A percentile compares a stretch with the other conserved stretches of the same genome.
phyloP scores from a whole-genome alignment of 2,329 filamentous ascomycete genomes.

The Fusarium aywerte region DNA sequence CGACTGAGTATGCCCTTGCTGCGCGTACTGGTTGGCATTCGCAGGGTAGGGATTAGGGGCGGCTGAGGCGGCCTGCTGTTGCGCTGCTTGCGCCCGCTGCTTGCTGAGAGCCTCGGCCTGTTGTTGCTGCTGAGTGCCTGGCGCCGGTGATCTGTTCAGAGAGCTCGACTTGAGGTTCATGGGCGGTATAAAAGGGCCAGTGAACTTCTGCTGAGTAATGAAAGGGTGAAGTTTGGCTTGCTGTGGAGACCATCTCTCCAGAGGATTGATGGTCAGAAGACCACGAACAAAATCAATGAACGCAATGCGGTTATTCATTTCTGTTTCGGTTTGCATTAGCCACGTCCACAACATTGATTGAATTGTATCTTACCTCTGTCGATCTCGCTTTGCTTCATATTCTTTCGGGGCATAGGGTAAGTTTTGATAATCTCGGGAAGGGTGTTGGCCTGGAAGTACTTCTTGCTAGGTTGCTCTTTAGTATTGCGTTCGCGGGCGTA shows the following conservation, averaged over 20 bases:
- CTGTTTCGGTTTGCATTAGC: constrained; percentile 59
- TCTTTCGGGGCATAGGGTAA: constrained; percentile 98
- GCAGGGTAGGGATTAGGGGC: constrained; percentile 73
- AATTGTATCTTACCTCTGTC: constrained; percentile 78
- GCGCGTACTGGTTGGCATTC: constrained; percentile 60
- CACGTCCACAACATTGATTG: not conserved
- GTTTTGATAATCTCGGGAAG: constrained; percentile 97
- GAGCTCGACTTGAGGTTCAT: constrained; percentile 95
- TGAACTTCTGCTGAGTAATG: constrained; percentile 98
- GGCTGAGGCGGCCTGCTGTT: constrained; percentile 75
- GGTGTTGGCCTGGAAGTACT: constrained; percentile 96
- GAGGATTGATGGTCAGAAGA: constrained; percentile 90
- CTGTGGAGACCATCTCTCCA: constrained; percentile 97
- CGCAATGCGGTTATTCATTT: constrained; percentile 97
- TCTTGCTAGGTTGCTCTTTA: constrained; percentile 99
- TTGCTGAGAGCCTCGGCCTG: constrained; percentile 95
- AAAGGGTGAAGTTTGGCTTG: constrained; percentile 98
- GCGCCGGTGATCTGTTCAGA: constrained; percentile 86
- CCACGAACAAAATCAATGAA: constrained; percentile 99
- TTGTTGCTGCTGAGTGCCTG: constrained; percentile 94
- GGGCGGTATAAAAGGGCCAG: constrained; percentile 92
- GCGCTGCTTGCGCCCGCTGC: constrained; percentile 80
- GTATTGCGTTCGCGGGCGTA: constrained; percentile 95
- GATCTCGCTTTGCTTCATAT: constrained; percentile 98
- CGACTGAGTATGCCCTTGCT: constrained; percentile 62